A percentile compares a stretch with the other conserved stretches of the same genome.
Evolutionary conservation across 306 rosid genomes (phyloP).

Genomic region (Quercus suber): DNA sequence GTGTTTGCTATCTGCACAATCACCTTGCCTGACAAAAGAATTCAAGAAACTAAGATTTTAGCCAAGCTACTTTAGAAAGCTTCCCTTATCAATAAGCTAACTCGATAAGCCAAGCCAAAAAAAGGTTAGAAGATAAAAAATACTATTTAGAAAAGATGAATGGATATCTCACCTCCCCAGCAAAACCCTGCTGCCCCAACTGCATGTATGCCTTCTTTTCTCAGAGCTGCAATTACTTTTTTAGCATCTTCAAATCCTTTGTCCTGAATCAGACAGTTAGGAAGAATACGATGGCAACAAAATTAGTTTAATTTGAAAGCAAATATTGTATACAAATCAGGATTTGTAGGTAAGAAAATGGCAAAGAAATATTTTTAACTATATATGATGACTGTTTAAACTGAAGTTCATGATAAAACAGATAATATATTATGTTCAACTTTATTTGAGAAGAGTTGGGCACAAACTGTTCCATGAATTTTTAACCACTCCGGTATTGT

Average conservation of each 20-base stretch:
- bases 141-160: background rate
- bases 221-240: background rate
- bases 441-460: background rate
- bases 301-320: background rate
- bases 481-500: background rate
- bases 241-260: background rate
- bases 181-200: conserved; percentile 7
- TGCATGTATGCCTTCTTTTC: background rate
- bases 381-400: background rate
- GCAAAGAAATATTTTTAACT: background rate
- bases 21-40: background rate
- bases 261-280: background rate
- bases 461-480: conserved; percentile 8
- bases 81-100: background rate
- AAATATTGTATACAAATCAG: background rate
- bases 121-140: background rate
- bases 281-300: background rate
- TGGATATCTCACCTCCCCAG: background rate
- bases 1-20: background rate
- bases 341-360: background rate
- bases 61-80: background rate
- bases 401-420: background rate
- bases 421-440: background rate
- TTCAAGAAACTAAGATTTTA: background rate
- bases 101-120: background rate